A percentile compares a stretch with the other conserved stretches of the same genome.
Evolutionary conservation across 1,284 basidiomycete genomes (phyloP).

Genomic region (Porodaedalea pini): DNA sequence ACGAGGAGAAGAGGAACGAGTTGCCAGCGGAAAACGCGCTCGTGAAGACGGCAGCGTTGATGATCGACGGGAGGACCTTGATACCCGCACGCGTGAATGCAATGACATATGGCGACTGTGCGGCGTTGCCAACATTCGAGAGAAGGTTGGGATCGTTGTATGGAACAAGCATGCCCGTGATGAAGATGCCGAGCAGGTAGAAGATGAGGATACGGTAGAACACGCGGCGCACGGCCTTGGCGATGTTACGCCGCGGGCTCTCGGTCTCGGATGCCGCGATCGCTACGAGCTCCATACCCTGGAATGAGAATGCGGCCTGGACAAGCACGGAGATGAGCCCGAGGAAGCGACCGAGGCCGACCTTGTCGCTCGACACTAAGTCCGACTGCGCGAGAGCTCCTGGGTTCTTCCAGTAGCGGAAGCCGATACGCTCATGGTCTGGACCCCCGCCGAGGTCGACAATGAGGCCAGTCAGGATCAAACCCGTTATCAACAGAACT

Average conservation of each 20-base stretch:
- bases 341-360: constrained; percentile 57
- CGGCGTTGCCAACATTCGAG: constrained; percentile 52
- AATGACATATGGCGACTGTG: constrained; percentile 77
- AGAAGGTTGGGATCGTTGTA: constrained; percentile 63
- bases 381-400: constrained; percentile 53
- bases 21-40: constrained; percentile 84
- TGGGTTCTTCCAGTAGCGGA: constrained; percentile 70
- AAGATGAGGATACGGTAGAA: constrained; percentile 78
- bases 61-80: constrained; percentile 64
- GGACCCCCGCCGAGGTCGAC: constrained; percentile 73
- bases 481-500: constrained; percentile 55
- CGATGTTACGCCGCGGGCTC: constrained; percentile 75
- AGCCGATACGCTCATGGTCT: constrained; percentile 52
- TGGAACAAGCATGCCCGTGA: constrained; percentile 79
- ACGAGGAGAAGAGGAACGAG: constrained; percentile 75
- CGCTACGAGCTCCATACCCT: constrained; percentile 80
- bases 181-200: constrained; percentile 66
- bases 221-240: constrained; percentile 75
- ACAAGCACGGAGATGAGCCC: constrained; percentile 66
- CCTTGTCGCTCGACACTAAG: constrained; percentile 38
- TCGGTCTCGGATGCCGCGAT: constrained; percentile 73
- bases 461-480: constrained; percentile 62
- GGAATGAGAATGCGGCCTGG: constrained; percentile 81
- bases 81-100: constrained; percentile 77
- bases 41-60: constrained; percentile 66